Conservation (phyloP, 805 yeast genomes). For the Candida pini region DNA sequence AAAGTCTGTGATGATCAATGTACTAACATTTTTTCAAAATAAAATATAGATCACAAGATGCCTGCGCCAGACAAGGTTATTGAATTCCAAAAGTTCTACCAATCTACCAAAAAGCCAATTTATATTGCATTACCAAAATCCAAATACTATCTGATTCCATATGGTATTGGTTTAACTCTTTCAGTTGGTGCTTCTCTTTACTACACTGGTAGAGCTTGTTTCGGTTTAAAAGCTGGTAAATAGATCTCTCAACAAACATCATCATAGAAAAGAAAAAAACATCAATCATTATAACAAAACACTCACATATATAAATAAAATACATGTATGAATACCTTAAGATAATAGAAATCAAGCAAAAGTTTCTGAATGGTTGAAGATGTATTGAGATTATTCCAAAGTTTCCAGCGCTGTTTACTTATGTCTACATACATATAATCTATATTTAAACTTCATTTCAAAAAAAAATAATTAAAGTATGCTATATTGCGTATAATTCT, state of each 20-base stretch:
- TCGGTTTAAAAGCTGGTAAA: constrained; percentile 54
- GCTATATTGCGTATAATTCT: too few species aligned
- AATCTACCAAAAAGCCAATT: constrained; percentile 50
- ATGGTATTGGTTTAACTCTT: constrained; percentile 66
- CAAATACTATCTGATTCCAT: constrained; percentile 69
- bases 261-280: neutral
- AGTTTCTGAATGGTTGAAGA: too few species aligned
- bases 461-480: too few species aligned
- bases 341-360: neutral
- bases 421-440: too few species aligned
- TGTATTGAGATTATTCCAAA: too few species aligned
- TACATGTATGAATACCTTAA: neutral
- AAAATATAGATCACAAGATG: neutral
- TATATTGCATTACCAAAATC: constrained; percentile 59
- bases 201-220: constrained; percentile 67
- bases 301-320: neutral
- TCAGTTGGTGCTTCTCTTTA: constrained; percentile 60
- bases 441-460: too few species aligned
- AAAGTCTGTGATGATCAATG: neutral
- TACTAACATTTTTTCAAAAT: neutral
- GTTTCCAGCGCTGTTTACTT: too few species aligned
- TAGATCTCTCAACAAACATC: constrained; percentile 6
- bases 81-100: constrained; percentile 55
- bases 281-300: neutral
- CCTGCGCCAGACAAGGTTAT: constrained; percentile 37